Percentiles rank a stretch among this genome's conserved stretches.
Evolutionary conservation across 768 basidiomycete species (phyloP).

Genomic region (Lactarius deliciosus): DNA sequence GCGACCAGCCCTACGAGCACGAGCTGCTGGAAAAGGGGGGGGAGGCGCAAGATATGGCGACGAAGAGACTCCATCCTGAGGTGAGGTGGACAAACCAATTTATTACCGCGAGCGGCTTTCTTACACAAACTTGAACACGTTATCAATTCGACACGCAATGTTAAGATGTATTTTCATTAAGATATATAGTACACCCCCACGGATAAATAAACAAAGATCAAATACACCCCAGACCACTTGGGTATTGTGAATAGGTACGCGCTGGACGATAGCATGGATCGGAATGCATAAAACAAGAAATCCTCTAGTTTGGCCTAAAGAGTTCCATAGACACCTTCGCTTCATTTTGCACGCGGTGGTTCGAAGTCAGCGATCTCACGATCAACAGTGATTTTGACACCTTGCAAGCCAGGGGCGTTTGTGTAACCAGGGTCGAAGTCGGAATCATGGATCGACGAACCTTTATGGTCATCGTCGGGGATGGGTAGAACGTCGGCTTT

Average conservation of each 20-base stretch:
- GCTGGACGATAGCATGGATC: not conserved
- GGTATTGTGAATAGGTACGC: not conserved
- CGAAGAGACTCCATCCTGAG: conserved; percentile 3
- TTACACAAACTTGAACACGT: not conserved
- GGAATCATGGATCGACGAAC: conserved; percentile 18
- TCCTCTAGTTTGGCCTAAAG: not conserved
- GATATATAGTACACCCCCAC: conserved; percentile 4
- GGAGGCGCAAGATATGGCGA: not conserved
- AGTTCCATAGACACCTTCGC: not conserved
- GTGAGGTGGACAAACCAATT: not conserved
- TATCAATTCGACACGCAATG: not conserved
- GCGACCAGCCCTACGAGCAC: conserved; percentile 4
- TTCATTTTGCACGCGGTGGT: conserved; percentile 20
- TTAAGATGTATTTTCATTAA: not conserved
- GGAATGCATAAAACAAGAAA: not conserved
- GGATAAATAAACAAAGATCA: conserved; percentile 5
- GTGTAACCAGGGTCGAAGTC: conserved; percentile 31
- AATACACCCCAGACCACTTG: not conserved
- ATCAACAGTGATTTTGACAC: conserved; percentile 29
- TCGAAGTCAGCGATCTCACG: conserved; percentile 27
- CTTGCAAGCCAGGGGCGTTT: conserved; percentile 15
- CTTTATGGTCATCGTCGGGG: conserved; percentile 19
- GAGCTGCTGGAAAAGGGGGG: not conserved
- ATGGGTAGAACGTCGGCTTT: conserved; percentile 17
- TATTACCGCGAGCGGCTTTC: not conserved